Evolutionary conservation across 2,329 filamentous ascomycete genomes (phyloP).

Genomic region (Ophiostoma perfectum): DNA sequence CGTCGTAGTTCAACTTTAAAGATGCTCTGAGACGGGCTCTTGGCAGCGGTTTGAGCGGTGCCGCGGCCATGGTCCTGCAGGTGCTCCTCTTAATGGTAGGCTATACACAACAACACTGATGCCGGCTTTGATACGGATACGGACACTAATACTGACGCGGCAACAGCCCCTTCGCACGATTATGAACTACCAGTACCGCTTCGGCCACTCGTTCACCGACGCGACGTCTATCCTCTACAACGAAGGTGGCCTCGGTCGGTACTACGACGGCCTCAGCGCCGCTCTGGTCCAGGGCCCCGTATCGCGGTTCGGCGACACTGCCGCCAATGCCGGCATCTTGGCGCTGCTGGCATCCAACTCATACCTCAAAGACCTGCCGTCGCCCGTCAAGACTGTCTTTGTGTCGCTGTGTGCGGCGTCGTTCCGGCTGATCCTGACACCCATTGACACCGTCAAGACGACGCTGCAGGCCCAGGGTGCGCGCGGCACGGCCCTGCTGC

Average conservation of each 20-base stretch:
- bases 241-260: slow-evolving; percentile 40
- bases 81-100: slow-evolving; percentile 41
- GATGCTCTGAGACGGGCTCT: slow-evolving; percentile 42
- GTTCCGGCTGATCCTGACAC: slow-evolving; percentile 45
- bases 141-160: not conserved
- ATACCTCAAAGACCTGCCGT: slow-evolving; percentile 40
- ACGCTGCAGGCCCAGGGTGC: slow-evolving; percentile 45
- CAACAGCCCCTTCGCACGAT: slow-evolving; percentile 40
- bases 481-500: slow-evolving; percentile 39
- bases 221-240: slow-evolving; percentile 40
- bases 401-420: slow-evolving; percentile 43
- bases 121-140: not conserved
- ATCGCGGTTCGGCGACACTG: slow-evolving; percentile 45
- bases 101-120: not conserved
- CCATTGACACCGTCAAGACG: slow-evolving; percentile 47
- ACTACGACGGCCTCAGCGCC: slow-evolving; percentile 43
- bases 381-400: slow-evolving; percentile 42
- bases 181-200: slow-evolving; percentile 49
- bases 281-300: slow-evolving; percentile 44
- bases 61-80: slow-evolving; percentile 45
- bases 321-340: slow-evolving; percentile 46
- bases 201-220: slow-evolving; percentile 38
- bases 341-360: slow-evolving; percentile 44
- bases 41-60: slow-evolving; percentile 43
- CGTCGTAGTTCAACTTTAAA: slow-evolving; percentile 40